Evolutionary conservation across 2,329 filamentous ascomycete genomes (phyloP).

Genomic region (Trichoderma atrobrunneum): DNA sequence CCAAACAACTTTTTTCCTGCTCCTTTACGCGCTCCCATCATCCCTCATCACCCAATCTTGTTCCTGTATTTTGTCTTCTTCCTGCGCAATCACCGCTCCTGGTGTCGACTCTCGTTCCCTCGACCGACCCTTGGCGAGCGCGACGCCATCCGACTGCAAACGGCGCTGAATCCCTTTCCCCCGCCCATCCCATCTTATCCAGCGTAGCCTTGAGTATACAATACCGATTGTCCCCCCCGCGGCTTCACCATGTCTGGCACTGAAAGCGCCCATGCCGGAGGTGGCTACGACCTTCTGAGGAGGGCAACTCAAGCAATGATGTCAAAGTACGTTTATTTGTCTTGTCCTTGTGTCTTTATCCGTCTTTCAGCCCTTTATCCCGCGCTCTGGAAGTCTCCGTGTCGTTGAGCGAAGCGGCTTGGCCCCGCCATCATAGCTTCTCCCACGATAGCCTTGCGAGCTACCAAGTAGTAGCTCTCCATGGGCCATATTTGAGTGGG

Average conservation of each 20-base stretch:
- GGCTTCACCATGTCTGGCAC: conserved; percentile 48
- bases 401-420: conserved; percentile 5
- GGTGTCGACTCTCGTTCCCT: background rate
- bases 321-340: conserved; percentile 52
- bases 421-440: conserved; percentile 11
- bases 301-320: conserved; percentile 63
- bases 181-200: conserved; percentile 6
- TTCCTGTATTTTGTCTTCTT: background rate
- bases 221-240: background rate
- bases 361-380: background rate
- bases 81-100: conserved; percentile 7
- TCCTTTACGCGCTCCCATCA: conserved; percentile 1
- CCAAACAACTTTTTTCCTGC: conserved; percentile 7
- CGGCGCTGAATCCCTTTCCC: background rate
- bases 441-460: conserved; percentile 3
- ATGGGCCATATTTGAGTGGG: background rate
- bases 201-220: conserved; percentile 4
- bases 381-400: conserved; percentile 9
- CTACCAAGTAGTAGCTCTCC: conserved; percentile 9
- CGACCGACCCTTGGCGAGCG: conserved; percentile 18
- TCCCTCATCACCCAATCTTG: conserved; percentile 5
- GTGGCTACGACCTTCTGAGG: conserved; percentile 56
- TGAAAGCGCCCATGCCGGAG: conserved; percentile 41
- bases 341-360: conserved; percentile 5
- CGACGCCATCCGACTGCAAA: conserved; percentile 19